Percentiles rank a stretch among this genome's conserved stretches.
Evolutionary conservation across 2,329 filamentous ascomycete species (phyloP).

Genomic region (Fusarium domesticum): DNA sequence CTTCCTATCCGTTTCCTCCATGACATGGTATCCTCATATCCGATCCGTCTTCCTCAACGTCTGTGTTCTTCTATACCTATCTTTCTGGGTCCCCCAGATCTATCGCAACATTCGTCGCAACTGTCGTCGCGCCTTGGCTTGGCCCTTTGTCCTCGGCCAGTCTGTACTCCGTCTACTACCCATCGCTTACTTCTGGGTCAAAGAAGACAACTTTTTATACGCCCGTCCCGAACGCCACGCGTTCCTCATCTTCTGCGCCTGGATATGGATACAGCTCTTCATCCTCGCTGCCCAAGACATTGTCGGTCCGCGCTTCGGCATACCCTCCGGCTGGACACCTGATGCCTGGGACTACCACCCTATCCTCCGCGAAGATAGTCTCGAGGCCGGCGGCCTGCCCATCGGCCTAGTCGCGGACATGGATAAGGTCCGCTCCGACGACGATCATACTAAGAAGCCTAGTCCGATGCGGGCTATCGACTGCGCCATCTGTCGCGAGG

Average conservation of each 20-base stretch:
- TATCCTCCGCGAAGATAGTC: conserved; percentile 74
- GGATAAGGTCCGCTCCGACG: conserved; percentile 31
- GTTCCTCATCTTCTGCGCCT: conserved; percentile 60
- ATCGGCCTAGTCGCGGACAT: conserved; percentile 59
- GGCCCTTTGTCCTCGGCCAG: conserved; percentile 86
- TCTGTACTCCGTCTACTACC: conserved; percentile 75
- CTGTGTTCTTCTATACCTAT: conserved; percentile 73
- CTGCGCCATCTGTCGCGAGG: conserved; percentile 92
- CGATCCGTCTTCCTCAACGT: conserved; percentile 59
- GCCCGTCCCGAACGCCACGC: conserved; percentile 64
- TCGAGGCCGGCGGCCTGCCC: conserved; percentile 76
- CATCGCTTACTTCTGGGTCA: conserved; percentile 80
- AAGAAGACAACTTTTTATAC: conserved; percentile 76
- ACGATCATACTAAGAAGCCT: conserved; percentile 34
- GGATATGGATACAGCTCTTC: conserved; percentile 86
- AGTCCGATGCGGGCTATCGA: conserved; percentile 61
- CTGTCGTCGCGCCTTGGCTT: conserved; percentile 84
- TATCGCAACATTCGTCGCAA: conserved; percentile 86
- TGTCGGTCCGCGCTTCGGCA: conserved; percentile 81
- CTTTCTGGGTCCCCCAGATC: conserved; percentile 91
- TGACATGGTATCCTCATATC: conserved; percentile 56
- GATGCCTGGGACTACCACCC: conserved; percentile 94
- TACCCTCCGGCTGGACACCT: conserved; percentile 66
- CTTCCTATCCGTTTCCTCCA: conserved; percentile 58
- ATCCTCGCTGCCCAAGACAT: conserved; percentile 78